Percentiles rank a stretch among this genome's conserved stretches.
Conservation (phyloP, 306 rosid species). For the Spatholobus suberectus region DNA sequence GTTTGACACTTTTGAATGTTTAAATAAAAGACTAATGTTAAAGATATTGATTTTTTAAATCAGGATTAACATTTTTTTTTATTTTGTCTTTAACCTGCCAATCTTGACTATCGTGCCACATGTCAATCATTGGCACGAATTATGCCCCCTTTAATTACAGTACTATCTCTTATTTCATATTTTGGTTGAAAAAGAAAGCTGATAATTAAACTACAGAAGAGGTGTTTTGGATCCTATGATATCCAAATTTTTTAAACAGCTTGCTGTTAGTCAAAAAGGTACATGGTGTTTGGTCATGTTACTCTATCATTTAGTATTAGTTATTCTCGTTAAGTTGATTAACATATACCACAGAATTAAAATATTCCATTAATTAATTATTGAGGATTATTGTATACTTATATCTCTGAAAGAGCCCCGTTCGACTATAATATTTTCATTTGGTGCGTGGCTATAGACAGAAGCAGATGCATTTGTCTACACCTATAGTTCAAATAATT, state of each 20-base stretch:
- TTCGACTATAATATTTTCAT: constrained; percentile 16
- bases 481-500: not conserved
- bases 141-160: constrained; percentile 10
- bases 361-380: constrained; percentile 33
- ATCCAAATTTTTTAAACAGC: not conserved
- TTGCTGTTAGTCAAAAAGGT: constrained; percentile 46
- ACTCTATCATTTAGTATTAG: constrained; percentile 16
- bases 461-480: constrained; percentile 25
- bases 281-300: constrained; percentile 45
- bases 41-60: not conserved
- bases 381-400: constrained; percentile 18
- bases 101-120: constrained; percentile 45
- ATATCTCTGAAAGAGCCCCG: not conserved
- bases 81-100: constrained; percentile 25
- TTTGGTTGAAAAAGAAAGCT: constrained; percentile 2
- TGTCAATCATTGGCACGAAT: constrained; percentile 47
- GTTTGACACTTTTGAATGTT: not conserved
- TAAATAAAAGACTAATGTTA: not conserved
- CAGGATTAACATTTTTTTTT: not conserved
- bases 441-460: not conserved
- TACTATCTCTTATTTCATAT: constrained; percentile 20
- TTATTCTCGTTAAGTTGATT: constrained; percentile 22
- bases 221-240: constrained; percentile 12
- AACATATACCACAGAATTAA: not conserved
- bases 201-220: not conserved